Percentiles rank a stretch among this genome's conserved stretches.
phyloP scores from a whole-genome alignment of 768 basidiomycete species.

The Cystofilobasidium macerans region DNA sequence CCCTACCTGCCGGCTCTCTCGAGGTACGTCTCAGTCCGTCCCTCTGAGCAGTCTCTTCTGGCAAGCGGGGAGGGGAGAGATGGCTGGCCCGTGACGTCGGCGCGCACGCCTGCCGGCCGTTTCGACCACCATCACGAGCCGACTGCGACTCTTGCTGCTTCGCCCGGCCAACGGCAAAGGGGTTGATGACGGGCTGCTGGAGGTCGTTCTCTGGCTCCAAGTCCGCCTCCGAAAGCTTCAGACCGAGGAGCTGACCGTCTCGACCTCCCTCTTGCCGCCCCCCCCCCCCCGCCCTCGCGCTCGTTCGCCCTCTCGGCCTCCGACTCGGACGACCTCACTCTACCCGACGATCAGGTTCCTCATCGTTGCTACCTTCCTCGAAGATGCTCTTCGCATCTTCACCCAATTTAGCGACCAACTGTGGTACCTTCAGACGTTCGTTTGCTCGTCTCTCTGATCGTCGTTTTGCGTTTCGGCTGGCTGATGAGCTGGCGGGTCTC shows the following conservation, averaged over 20 bases:
- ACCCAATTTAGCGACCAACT: constrained; percentile 96
- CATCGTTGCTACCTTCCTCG: constrained; percentile 95
- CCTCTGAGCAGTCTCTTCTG: neutral
- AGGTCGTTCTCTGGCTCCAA: too few species aligned
- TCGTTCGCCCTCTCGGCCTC: too few species aligned
- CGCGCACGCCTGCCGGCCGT: too few species aligned
- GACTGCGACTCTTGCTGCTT: too few species aligned
- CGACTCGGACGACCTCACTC: too few species aligned
- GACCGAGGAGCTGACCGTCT: neutral
- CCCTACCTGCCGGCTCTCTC: constrained; percentile 70
- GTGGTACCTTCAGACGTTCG: constrained; percentile 94
- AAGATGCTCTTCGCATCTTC: constrained; percentile 85
- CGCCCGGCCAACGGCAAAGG: too few species aligned
- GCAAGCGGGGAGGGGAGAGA: too few species aligned
- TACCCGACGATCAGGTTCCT: constrained; percentile 74
- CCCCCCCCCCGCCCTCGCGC: neutral
- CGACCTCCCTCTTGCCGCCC: neutral
- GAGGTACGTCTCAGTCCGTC: constrained; percentile 8
- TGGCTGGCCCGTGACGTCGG: too few species aligned
- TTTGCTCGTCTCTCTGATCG: constrained; percentile 24
- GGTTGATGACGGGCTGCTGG: too few species aligned
- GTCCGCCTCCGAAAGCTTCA: too few species aligned
- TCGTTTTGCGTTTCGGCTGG: neutral
- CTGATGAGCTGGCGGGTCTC: neutral
- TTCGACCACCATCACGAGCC: too few species aligned